Evolutionary conservation across 1,284 basidiomycete genomes (phyloP).

Genomic region (Gymnopus androsaceus): DNA sequence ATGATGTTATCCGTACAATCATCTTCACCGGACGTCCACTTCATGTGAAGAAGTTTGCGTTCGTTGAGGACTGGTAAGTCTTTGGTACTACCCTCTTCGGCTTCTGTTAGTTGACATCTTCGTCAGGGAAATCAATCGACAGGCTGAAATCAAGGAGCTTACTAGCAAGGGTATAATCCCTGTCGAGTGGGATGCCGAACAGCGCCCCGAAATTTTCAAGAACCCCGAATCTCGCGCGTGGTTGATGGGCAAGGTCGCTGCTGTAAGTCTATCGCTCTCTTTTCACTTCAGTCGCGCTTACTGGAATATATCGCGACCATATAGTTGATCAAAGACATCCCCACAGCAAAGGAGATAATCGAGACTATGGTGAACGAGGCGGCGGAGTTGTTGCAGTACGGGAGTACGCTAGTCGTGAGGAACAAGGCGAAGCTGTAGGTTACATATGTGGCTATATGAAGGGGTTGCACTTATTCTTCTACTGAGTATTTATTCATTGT

Average conservation of each 20-base stretch:
- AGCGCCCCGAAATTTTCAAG: slow-evolving; percentile 69
- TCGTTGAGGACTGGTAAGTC: slow-evolving; percentile 74
- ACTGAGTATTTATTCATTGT: too few relatives aligned
- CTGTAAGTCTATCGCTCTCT: slow-evolving; percentile 9
- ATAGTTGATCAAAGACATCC: slow-evolving; percentile 56
- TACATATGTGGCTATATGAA: neutral
- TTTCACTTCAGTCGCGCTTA: neutral
- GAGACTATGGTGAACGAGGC: slow-evolving; percentile 68
- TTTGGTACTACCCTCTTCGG: neutral
- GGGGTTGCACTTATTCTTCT: too few relatives aligned
- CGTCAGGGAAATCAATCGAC: slow-evolving; percentile 61
- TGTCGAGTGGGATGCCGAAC: slow-evolving; percentile 66
- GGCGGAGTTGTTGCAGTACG: slow-evolving; percentile 41
- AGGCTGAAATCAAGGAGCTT: slow-evolving; percentile 74
- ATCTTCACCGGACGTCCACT: slow-evolving; percentile 90
- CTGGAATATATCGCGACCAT: neutral
- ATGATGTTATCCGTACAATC: slow-evolving; percentile 75
- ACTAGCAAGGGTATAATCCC: slow-evolving; percentile 80
- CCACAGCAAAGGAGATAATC: slow-evolving; percentile 66
- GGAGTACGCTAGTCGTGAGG: slow-evolving; percentile 37
- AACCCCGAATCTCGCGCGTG: slow-evolving; percentile 30
- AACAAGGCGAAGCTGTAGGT: slow-evolving; percentile 26
- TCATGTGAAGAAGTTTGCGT: slow-evolving; percentile 79
- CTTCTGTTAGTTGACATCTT: neutral
- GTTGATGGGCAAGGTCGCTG: slow-evolving; percentile 24